These are phyloP conservation scores for Simplicillium aogashimaense DNA, from an alignment of 2,329 filamentous ascomycete species.

Conservation along the genomic window DNA sequence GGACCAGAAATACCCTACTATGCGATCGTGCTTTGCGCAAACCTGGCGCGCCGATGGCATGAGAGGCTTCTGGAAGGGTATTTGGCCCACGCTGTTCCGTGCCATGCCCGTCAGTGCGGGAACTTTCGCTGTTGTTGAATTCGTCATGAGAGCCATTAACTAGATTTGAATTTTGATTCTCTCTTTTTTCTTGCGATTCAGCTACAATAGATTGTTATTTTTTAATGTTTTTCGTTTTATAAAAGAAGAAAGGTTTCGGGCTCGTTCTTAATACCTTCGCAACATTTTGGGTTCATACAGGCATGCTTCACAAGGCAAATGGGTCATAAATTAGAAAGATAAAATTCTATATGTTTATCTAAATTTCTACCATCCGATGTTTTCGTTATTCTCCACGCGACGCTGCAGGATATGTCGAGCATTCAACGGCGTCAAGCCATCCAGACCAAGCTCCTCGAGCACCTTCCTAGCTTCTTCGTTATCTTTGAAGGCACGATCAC, in stretches of 20 bases:
- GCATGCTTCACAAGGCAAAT: not conserved
- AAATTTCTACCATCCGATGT: slow-evolving; percentile 22
- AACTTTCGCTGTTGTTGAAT: slow-evolving; percentile 82
- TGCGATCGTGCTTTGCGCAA: slow-evolving; percentile 84
- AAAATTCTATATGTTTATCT: not conserved
- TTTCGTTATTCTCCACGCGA: slow-evolving; percentile 52
- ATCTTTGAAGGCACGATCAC: slow-evolving; percentile 45
- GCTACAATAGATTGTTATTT: too few relatives aligned
- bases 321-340: not conserved
- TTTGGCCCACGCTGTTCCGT: slow-evolving; percentile 80
- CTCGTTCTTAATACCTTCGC: not conserved
- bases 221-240: slow-evolving; percentile 1
- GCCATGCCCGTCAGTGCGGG: slow-evolving; percentile 96
- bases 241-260: not conserved
- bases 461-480: slow-evolving; percentile 49
- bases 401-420: slow-evolving; percentile 57
- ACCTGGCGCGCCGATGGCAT: slow-evolving; percentile 69
- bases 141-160: slow-evolving; percentile 53
- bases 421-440: slow-evolving; percentile 50
- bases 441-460: slow-evolving; percentile 51
- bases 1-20: slow-evolving; percentile 62
- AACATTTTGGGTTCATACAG: not conserved
- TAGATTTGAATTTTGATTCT: slow-evolving; percentile 13
- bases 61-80: slow-evolving; percentile 87
- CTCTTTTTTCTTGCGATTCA: slow-evolving; percentile 2